Evolutionary conservation across 176 grass and related monocot genomes (phyloP).

Genomic region (Echinochloa phyllopogon): DNA sequence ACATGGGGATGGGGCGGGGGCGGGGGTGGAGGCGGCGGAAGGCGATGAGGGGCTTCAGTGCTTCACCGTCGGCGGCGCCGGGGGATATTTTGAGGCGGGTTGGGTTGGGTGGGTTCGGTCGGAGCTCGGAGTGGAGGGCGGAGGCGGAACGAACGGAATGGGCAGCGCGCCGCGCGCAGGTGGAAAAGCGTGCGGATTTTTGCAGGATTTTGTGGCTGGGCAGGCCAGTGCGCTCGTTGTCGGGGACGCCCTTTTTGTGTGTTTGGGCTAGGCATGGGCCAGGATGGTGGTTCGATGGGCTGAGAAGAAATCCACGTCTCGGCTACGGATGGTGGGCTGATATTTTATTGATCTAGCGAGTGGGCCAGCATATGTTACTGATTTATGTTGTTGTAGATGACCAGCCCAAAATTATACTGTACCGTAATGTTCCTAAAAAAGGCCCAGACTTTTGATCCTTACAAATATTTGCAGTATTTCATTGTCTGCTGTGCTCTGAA

Average conservation of each 20-base stretch:
- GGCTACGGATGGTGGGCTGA: too few relatives aligned
- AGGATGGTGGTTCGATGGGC: neutral
- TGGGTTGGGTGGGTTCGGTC: neutral
- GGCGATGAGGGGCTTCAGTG: constrained; percentile 38
- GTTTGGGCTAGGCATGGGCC: neutral
- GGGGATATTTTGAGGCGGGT: constrained; percentile 34
- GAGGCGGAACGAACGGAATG: neutral
- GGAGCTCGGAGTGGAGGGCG: constrained; percentile 22
- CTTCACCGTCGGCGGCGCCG: constrained; percentile 40
- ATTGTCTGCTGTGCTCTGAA: too few relatives aligned
- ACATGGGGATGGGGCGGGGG: constrained; percentile 19
- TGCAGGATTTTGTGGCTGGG: neutral
- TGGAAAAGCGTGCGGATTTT: constrained; percentile 16
- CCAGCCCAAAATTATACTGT: neutral
- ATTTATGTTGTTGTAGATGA: neutral
- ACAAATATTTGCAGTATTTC: too few relatives aligned
- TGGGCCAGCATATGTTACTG: neutral
- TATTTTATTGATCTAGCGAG: neutral
- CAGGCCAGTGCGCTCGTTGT: neutral
- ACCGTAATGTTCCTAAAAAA: too few relatives aligned
- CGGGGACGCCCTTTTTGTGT: neutral
- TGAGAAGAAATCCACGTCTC: too few relatives aligned
- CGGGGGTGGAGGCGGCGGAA: constrained; percentile 32
- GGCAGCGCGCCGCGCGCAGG: constrained; percentile 34
- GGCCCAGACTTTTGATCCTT: too few relatives aligned